These are phyloP conservation scores for Saksenaea oblongispora DNA, from an alignment of 371 early-diverging fungal genomes.

Conservation along the genomic window DNA sequence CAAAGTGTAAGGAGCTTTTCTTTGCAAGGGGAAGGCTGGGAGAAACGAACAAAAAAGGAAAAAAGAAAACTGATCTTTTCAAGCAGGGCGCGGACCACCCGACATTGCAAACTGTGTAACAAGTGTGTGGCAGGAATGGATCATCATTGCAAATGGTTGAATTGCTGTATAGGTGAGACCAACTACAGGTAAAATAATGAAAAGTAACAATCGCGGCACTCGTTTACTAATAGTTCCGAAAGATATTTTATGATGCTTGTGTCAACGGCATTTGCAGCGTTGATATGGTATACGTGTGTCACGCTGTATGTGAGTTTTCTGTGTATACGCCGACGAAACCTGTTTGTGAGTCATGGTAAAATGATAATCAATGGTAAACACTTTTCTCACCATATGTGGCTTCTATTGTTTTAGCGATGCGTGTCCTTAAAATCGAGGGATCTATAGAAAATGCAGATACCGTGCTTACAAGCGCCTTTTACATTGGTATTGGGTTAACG, in stretches of 20 bases:
- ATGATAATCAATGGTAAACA: background rate
- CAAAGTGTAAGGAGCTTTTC: slow-evolving; percentile 34
- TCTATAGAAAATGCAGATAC: background rate
- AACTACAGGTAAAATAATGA: slow-evolving; percentile 61
- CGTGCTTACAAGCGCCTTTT: slow-evolving; percentile 8
- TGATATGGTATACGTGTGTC: slow-evolving; percentile 32
- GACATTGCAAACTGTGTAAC: slow-evolving; percentile 82
- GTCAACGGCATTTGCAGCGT: slow-evolving; percentile 23
- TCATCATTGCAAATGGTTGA: slow-evolving; percentile 85
- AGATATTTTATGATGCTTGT: slow-evolving; percentile 30
- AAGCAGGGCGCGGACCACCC: slow-evolving; percentile 40
- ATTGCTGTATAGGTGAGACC: slow-evolving; percentile 73
- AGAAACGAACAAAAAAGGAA: background rate
- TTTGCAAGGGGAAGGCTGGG: background rate
- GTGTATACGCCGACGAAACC: slow-evolving; percentile 30
- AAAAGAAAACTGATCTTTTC: background rate
- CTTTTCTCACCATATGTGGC: background rate
- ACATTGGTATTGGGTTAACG: slow-evolving; percentile 10
- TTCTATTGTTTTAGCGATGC: slow-evolving; percentile 7
- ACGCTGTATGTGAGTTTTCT: slow-evolving; percentile 28
- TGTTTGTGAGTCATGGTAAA: slow-evolving; percentile 36
- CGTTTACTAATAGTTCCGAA: slow-evolving; percentile 8
- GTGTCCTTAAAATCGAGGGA: slow-evolving; percentile 1
- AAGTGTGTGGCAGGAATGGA: slow-evolving; percentile 82
- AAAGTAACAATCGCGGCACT: background rate